Conservation (phyloP, 2,329 filamentous ascomycete genomes). For the Botrytis tulipae region DNA sequence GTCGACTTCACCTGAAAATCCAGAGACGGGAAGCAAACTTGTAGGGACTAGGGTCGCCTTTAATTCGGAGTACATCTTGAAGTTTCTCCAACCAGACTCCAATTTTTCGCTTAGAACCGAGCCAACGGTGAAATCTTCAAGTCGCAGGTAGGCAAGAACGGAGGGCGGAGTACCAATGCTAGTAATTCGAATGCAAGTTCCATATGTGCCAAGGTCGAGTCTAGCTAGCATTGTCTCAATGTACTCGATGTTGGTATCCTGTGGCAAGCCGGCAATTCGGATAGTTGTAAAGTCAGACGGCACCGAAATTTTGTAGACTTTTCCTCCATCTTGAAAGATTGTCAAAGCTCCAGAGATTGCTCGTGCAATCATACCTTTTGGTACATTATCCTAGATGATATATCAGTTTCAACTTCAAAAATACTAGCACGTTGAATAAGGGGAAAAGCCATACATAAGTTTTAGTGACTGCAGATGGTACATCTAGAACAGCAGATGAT, state of each 20-base stretch:
- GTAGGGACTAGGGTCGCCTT: neutral
- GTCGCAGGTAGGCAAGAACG: neutral
- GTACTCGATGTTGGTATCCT: constrained; percentile 23
- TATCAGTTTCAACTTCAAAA: neutral
- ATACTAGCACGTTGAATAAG: no score
- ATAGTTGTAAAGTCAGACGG: constrained; percentile 33
- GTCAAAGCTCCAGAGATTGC: constrained; percentile 29
- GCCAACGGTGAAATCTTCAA: neutral
- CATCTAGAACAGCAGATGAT: neutral
- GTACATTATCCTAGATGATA: neutral
- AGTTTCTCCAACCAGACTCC: neutral
- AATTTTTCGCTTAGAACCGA: neutral
- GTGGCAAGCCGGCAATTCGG: constrained; percentile 27
- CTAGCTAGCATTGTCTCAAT: constrained; percentile 23
- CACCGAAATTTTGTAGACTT: constrained; percentile 31
- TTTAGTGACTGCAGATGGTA: neutral
- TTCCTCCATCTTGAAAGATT: constrained; percentile 29
- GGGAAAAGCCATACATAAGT: neutral
- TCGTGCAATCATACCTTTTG: constrained; percentile 23
- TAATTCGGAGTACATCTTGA: neutral
- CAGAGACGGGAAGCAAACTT: neutral
- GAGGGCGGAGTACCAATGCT: neutral
- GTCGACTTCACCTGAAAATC: neutral
- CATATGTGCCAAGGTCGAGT: constrained; percentile 24
- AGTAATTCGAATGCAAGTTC: constrained; percentile 24